These are phyloP conservation scores for Nidula niveotomentosa DNA, from an alignment of 1,284 basidiomycete species.

Conservation along the genomic window DNA sequence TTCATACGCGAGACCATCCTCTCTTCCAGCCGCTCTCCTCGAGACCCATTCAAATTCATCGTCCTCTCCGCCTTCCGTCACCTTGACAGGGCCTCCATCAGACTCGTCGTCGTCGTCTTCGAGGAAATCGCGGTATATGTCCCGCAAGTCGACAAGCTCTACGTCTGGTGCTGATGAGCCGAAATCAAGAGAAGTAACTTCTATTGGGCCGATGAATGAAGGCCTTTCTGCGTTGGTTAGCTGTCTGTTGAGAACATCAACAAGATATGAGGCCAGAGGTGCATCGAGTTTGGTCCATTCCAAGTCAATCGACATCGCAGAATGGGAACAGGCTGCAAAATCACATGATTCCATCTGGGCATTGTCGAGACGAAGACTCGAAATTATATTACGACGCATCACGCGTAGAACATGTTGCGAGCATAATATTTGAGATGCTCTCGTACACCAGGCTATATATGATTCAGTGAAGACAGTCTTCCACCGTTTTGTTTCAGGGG, in stretches of 20 bases:
- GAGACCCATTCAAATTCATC: conserved; percentile 82
- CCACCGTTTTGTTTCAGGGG: too few species aligned
- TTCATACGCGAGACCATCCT: conserved; percentile 62
- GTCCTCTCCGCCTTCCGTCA: conserved; percentile 49
- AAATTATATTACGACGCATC: too few species aligned
- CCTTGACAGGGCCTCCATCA: conserved; percentile 48
- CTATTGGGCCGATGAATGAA: conserved; percentile 91
- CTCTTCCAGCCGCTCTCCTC: conserved; percentile 54
- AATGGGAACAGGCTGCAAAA: background rate
- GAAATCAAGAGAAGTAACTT: conserved; percentile 85
- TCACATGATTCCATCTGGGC: conserved; percentile 1
- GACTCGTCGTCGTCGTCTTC: conserved; percentile 77
- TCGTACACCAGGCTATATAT: too few species aligned
- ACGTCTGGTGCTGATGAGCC: conserved; percentile 83
- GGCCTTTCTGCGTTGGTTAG: conserved; percentile 74
- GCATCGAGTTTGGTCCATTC: conserved; percentile 77
- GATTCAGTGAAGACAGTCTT: too few species aligned
- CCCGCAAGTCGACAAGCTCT: conserved; percentile 88
- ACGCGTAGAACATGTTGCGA: too few species aligned
- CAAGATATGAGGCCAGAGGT: conserved; percentile 69
- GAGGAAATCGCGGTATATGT: conserved; percentile 93
- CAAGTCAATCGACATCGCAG: conserved; percentile 75
- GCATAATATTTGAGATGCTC: too few species aligned
- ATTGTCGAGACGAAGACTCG: too few species aligned
- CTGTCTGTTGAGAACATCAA: conserved; percentile 80